Evolutionary conservation across 2,329 filamentous ascomycete genomes (phyloP).

Genomic region (Neofusicoccum sp.): DNA sequence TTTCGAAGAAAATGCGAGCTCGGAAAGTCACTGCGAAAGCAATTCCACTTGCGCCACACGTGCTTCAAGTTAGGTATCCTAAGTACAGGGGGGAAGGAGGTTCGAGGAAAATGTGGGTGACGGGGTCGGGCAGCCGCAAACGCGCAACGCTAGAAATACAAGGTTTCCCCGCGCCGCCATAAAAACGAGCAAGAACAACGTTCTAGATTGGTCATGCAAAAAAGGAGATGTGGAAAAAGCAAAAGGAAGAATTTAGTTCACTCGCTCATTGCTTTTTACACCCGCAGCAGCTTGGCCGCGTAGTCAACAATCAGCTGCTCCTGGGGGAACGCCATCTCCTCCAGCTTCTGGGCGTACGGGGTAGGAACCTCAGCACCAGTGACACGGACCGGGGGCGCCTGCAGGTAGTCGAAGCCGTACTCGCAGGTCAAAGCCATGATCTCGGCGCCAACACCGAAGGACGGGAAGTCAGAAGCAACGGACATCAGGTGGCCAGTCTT

Average conservation of each 20-base stretch:
- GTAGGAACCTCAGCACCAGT: slow-evolving; percentile 97
- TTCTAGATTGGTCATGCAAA: slow-evolving; percentile 17
- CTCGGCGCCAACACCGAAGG: slow-evolving; percentile 88
- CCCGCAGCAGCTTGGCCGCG: slow-evolving; percentile 80
- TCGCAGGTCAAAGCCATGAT: slow-evolving; percentile 94
- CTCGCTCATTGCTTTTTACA: slow-evolving; percentile 49
- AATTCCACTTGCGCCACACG: slow-evolving; percentile 14
- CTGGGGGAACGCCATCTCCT: slow-evolving; percentile 93
- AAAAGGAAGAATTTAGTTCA: slow-evolving; percentile 1
- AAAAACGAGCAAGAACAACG: slow-evolving; percentile 7
- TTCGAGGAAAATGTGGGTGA: not conserved
- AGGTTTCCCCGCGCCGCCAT: slow-evolving; percentile 11
- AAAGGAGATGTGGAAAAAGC: not conserved
- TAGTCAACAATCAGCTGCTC: slow-evolving; percentile 85
- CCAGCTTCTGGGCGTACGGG: slow-evolving; percentile 87
- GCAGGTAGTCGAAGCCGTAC: slow-evolving; percentile 96
- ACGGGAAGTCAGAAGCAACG: slow-evolving; percentile 94
- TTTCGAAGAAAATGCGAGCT: not conserved
- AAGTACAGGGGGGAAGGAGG: slow-evolving; percentile 9
- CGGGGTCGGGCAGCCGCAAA: slow-evolving; percentile 2
- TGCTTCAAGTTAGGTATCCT: slow-evolving; percentile 18
- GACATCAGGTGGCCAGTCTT: slow-evolving; percentile 91
- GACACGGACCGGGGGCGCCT: slow-evolving; percentile 88
- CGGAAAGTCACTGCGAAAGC: slow-evolving; percentile 4
- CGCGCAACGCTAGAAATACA: slow-evolving; percentile 18